Conservation (phyloP, 2,329 filamentous ascomycete species). For the Pleoardoris graminearum region DNA sequence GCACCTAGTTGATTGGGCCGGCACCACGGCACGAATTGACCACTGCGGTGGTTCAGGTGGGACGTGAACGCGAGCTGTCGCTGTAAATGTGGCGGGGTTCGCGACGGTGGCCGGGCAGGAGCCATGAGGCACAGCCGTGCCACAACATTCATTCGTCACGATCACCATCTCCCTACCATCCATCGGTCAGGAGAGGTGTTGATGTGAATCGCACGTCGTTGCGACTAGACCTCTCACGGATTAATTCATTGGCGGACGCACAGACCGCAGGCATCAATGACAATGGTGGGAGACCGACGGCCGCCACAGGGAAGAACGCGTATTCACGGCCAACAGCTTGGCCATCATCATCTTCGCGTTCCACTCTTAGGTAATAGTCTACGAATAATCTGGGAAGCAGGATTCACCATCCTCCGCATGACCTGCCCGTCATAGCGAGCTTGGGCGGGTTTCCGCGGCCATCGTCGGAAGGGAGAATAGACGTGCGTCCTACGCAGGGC, state of each 20-base stretch:
- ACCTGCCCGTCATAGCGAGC: slow-evolving; percentile 24
- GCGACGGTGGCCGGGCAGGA: no score
- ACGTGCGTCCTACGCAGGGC: background rate
- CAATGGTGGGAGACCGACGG: background rate
- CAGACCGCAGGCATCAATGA: slow-evolving; percentile 2
- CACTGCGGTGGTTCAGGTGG: no score
- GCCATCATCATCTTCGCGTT: slow-evolving; percentile 3
- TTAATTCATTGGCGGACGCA: slow-evolving; percentile 2
- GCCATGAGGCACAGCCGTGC: no score
- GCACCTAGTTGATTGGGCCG: background rate
- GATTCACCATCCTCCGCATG: slow-evolving; percentile 25
- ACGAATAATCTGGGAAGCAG: slow-evolving; percentile 8
- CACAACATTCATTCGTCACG: no score
- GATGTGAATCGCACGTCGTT: background rate
- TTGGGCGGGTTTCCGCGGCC: slow-evolving; percentile 39
- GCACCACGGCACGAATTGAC: background rate
- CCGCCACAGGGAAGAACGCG: background rate
- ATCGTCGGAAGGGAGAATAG: slow-evolving; percentile 26
- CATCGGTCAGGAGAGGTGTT: background rate
- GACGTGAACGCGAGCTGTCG: background rate
- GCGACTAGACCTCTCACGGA: background rate
- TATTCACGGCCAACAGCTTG: slow-evolving; percentile 1
- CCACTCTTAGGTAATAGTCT: slow-evolving; percentile 30
- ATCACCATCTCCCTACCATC: no score
- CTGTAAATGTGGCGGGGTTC: no score